Evolutionary conservation across 768 basidiomycete species (phyloP), one percentile per base, ranked within the genome.

Genomic region (Sistotremastrum niveocremeum): DNA sequence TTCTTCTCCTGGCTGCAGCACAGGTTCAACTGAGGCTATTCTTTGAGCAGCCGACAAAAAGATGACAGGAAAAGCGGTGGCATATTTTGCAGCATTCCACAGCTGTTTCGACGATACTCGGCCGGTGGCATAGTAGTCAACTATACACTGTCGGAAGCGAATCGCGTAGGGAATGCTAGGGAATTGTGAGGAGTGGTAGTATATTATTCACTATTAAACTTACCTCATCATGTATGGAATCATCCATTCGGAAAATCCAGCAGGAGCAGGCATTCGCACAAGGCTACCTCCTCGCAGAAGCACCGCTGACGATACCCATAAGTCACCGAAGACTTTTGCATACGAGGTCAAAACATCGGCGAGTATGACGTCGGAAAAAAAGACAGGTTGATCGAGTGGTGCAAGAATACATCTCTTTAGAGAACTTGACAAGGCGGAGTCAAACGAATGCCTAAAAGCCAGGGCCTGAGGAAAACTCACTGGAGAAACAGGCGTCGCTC

Each of bases 301-400:
- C 80, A 93, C 91, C 58, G 74, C 79, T 11, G 81, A 54, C 4
- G 87, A 89, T 39, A 97, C 66, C 88, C 88, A 97, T 37, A 91
- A 65, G 57, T 98, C 95, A 8, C 94, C 94, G 12, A 97, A 67
- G 37, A 99, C 90, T 66, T 95, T 97, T 34, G 95, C 93, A 57
- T 87, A 94, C 2, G 93, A 97, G 2, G 95, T 99, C 56, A 93
- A 75, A 50, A 98, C 77, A 70, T 98, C 95, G 49, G 94, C 93
- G 48, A 94, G 78, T 39, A 98, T 76, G 28, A 99, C 78, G 60
- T 99, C 95, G 31, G 80, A 79, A 63, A 99, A 99, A 60, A 81
- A 78, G 37, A 90, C 70, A 4, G 81, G 75, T 37, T 69, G 67
- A 44, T 70, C 67, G 37, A 68, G 56, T 1, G 76, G 65, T n/a